Conservation (phyloP, 306 rosid genomes). For the Cucumis cinereus region DNA sequence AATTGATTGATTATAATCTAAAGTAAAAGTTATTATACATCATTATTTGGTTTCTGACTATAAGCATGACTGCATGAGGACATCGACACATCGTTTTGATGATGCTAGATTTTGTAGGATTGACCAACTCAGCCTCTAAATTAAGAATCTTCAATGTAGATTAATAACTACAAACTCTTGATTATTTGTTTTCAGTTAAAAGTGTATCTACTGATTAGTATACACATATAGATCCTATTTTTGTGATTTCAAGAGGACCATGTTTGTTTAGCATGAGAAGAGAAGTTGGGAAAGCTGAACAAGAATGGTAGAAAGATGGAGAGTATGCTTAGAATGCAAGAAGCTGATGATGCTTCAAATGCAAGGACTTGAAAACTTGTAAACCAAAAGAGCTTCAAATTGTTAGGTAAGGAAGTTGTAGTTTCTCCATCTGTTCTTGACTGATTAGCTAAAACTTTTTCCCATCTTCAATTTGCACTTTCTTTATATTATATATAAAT, state of each 20-base stretch:
- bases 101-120: not conserved
- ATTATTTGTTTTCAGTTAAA: not conserved
- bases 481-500: not conserved
- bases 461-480: not conserved
- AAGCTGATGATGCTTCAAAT: slow-evolving; percentile 39
- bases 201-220: not conserved
- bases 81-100: too few relatives aligned
- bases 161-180: not conserved
- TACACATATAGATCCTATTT: not conserved
- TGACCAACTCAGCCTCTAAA: not conserved
- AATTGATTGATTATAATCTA: not conserved
- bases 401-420: slow-evolving; percentile 51
- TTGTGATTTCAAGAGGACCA: not conserved
- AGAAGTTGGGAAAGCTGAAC: not conserved
- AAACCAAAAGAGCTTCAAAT: slow-evolving; percentile 31
- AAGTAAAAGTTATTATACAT: not conserved
- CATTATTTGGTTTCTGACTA: not conserved
- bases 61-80: not conserved
- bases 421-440: slow-evolving; percentile 33
- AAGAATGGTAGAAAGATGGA: not conserved
- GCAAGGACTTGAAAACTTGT: slow-evolving; percentile 38
- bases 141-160: not conserved
- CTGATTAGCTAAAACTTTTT: not conserved
- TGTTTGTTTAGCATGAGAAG: not conserved
- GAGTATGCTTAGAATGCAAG: slow-evolving; percentile 36